These are phyloP conservation scores for Aureobasidium sp. DNA, from an alignment of 2,329 filamentous ascomycete genomes.

Conservation along the genomic window DNA sequence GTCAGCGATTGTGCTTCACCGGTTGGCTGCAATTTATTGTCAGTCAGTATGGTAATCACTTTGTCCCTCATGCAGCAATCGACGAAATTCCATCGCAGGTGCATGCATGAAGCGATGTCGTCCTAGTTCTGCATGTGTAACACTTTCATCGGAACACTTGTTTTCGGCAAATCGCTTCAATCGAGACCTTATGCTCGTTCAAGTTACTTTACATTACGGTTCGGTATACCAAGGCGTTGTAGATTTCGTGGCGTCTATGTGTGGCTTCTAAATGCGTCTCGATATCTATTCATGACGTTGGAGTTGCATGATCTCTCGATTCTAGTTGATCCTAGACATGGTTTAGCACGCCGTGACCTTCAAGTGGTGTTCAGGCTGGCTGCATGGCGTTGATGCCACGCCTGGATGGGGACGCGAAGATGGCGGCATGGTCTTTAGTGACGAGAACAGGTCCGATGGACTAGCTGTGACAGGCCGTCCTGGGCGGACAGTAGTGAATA, in stretches of 20 bases:
- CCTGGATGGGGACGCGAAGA: not conserved
- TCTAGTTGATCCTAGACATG: not conserved
- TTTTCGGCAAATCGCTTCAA: not conserved
- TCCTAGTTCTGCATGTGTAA: not conserved
- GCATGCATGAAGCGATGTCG: not conserved
- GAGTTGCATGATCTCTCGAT: not conserved
- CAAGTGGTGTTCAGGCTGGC: not conserved
- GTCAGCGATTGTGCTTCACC: not conserved
- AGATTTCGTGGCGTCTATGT: constrained; percentile 2
- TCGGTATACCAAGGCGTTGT: not conserved
- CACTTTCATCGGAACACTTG: not conserved
- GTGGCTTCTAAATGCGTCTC: not conserved
- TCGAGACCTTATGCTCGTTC: not conserved
- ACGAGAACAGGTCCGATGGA: not conserved
- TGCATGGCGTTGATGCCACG: not conserved
- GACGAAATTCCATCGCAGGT: not conserved
- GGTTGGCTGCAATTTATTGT: not conserved
- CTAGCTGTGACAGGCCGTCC: not conserved
- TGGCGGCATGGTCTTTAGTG: not conserved
- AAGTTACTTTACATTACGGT: not conserved
- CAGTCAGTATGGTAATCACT: not conserved
- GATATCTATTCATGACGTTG: not conserved
- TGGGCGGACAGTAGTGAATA: not conserved
- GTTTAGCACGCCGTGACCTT: not conserved
- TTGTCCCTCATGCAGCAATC: not conserved